Evolutionary conservation across 345 rosid species (phyloP).

Genomic region (Euclidium syriacum): DNA sequence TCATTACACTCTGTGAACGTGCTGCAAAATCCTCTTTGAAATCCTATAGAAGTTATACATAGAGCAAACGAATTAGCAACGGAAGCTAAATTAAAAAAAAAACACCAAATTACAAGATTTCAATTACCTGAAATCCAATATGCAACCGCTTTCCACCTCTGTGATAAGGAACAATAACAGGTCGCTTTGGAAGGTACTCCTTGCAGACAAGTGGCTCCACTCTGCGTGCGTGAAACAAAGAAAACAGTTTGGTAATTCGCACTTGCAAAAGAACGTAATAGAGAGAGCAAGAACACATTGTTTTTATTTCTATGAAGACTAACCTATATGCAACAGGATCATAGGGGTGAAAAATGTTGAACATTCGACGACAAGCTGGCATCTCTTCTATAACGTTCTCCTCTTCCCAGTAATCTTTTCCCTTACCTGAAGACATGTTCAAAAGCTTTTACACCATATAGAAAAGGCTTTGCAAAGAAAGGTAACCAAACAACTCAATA

Average conservation of each 20-base stretch:
- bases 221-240: constrained; percentile 46
- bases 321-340: constrained; percentile 99
- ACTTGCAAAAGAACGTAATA: background rate
- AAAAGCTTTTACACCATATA: background rate
- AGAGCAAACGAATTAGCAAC: background rate
- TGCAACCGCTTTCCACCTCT: constrained; percentile 97
- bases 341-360: constrained; percentile 95
- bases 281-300: background rate
- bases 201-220: constrained; percentile 93
- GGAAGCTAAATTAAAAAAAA: background rate
- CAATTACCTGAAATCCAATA: constrained; percentile 78
- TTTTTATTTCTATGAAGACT: constrained; percentile 10
- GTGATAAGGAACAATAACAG: constrained; percentile 89
- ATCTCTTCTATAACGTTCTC: constrained; percentile 81
- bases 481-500: background rate
- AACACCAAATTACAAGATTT: background rate
- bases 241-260: constrained; percentile 6
- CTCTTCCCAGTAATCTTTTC: constrained; percentile 80
- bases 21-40: constrained; percentile 73
- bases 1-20: constrained; percentile 63
- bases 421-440: constrained; percentile 57
- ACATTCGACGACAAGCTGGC: constrained; percentile 93
- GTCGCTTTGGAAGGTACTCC: constrained; percentile 59
- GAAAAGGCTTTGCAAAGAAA: background rate
- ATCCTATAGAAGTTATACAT: constrained; percentile 43